Percentiles rank a stretch among this genome's conserved stretches.
Conservation (phyloP, 257 asterid genomes). For the Solanum dulcamara region DNA sequence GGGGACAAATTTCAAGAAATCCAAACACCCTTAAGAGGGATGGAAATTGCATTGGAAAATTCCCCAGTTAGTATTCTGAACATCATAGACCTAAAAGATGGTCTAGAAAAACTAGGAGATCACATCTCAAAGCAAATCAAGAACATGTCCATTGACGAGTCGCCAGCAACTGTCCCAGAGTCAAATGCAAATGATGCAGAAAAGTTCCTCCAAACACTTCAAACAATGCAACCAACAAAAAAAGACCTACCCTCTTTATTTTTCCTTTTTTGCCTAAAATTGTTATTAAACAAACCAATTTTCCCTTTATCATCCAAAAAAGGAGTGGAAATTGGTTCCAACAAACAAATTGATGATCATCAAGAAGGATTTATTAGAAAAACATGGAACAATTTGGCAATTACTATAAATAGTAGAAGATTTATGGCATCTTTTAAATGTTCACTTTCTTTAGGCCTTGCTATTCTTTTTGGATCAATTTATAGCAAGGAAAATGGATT, state of each 20-base stretch:
- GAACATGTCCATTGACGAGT: slow-evolving; percentile 17
- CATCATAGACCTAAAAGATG: slow-evolving; percentile 24
- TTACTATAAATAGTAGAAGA: slow-evolving; percentile 25
- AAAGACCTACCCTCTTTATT: slow-evolving; percentile 46
- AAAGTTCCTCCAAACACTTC: slow-evolving; percentile 44
- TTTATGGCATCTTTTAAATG: slow-evolving; percentile 54
- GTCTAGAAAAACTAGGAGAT: slow-evolving; percentile 17
- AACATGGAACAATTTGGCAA: slow-evolving; percentile 1
- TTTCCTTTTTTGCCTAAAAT: slow-evolving; percentile 62
- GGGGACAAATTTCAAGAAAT: slow-evolving; percentile 32
- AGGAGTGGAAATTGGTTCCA: not conserved
- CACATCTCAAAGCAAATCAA: slow-evolving; percentile 35
- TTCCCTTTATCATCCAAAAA: slow-evolving; percentile 4
- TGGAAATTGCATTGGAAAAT: slow-evolving; percentile 48
- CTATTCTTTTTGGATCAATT: slow-evolving; percentile 45
- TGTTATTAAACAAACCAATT: slow-evolving; percentile 25
- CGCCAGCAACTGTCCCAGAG: slow-evolving; percentile 36
- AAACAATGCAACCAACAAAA: slow-evolving; percentile 5
- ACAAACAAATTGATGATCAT: not conserved
- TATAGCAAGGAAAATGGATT: slow-evolving; percentile 62
- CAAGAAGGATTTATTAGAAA: not conserved
- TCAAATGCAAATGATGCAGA: slow-evolving; percentile 13
- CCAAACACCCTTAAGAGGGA: slow-evolving; percentile 62
- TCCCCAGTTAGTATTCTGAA: slow-evolving; percentile 22
- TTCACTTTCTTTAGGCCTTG: slow-evolving; percentile 59